Evolutionary conservation across 148 eudicot genomes (phyloP), one percentile per base, ranked within the genome.

Genomic region (Pharnaceum exiguum): DNA sequence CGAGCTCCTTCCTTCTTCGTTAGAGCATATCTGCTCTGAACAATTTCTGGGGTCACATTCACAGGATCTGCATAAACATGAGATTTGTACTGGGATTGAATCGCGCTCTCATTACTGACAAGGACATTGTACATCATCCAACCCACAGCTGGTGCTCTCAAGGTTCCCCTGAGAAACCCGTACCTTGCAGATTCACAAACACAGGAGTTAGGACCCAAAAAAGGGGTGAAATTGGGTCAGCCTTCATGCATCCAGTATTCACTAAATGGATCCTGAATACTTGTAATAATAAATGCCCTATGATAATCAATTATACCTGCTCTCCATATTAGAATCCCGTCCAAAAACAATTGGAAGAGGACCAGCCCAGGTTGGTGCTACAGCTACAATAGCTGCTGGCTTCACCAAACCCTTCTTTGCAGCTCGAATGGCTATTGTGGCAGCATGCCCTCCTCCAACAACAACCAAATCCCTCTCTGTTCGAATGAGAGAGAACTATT

Each of bases 81-180:
- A 11, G 97, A 87, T 68, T 82, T 85, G 74, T 91, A 91, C 63
- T 91, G 98, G 9, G 96, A 87, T 60, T 77, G 62, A 23, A 91
- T 91, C 16, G 98, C 60, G 46, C 81, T 91, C 70, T 91, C 82
- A 39, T 91, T 91, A 80, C 98, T 91, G 65, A 91, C 97, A 16
- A 91, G 94, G 50, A 85, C 80, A 50, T 91, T 91, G 59, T 91
- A 91, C 97, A 91, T 81, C 96, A 91, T 91, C 97, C 97, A 91
- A 32, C 97, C 97, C n/a, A 91, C 70, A 35, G 97, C 97, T 18
- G 97, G 97, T 35, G 96, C 84, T 68, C 96, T 75, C 48, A 91
- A 58, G 30, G 96, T 91, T 46, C 90, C 90, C 62, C 97, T 79
- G n/a, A 91, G 84, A 19, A 91, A 68, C 23, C 87, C 97, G 60